Percentiles rank a stretch among this genome's conserved stretches.
phyloP scores from a whole-genome alignment of 2,329 filamentous ascomycete species.

The Sporothrix mexicana region DNA sequence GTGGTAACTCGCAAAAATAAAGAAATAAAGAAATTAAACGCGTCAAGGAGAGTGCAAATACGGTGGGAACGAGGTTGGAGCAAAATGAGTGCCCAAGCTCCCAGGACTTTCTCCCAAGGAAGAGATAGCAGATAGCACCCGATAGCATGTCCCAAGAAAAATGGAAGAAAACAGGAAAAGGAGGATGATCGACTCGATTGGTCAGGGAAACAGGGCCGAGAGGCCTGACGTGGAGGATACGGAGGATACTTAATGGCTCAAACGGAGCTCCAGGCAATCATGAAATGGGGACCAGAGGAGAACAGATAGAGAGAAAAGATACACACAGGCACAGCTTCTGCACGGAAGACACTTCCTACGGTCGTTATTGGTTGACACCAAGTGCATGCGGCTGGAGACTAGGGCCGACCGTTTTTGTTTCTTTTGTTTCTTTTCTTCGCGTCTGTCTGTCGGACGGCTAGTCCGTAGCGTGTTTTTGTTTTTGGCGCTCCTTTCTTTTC shows the following conservation, averaged over 20 bases:
- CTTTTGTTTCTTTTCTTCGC: background rate
- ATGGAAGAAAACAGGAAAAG: background rate
- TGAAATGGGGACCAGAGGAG: background rate
- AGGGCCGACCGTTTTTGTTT: background rate
- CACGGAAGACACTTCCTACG: background rate
- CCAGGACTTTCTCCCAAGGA: background rate
- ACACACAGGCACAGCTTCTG: background rate
- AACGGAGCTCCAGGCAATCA: background rate
- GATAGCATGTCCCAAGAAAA: no score
- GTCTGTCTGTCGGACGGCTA: slow-evolving; percentile 3
- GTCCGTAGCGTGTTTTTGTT: background rate
- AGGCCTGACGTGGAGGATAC: slow-evolving; percentile 8
- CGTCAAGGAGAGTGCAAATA: background rate
- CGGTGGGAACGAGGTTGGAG: background rate
- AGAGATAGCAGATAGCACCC: no score
- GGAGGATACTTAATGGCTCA: background rate
- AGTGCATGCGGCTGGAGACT: slow-evolving; percentile 5
- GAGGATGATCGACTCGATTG: background rate
- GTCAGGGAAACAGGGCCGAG: background rate
- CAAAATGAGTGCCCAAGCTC: no score
- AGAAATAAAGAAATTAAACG: no score
- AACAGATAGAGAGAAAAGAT: no score
- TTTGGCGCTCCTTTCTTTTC: background rate
- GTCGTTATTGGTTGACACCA: slow-evolving; percentile 3
- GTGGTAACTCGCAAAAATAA: background rate